A percentile compares a stretch with the other conserved stretches of the same genome.
phyloP scores from a whole-genome alignment of 2,329 filamentous ascomycete genomes.

The Westerdykella sp. region DNA sequence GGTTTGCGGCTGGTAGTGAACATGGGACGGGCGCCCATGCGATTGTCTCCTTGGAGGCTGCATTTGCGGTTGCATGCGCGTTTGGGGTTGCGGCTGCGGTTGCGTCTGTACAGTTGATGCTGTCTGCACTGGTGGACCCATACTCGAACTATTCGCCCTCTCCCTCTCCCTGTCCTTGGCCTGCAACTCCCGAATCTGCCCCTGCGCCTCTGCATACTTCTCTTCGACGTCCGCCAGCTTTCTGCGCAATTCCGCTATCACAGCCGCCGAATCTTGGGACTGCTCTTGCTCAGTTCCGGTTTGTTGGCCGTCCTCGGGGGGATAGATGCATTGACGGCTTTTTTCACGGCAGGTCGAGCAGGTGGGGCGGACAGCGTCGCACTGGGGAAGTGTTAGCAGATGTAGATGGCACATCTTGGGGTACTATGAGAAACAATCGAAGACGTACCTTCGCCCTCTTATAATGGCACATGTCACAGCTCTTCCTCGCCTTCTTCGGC shows the following conservation, averaged over 20 bases:
- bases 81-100: slow-evolving; percentile 7
- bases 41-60: slow-evolving; percentile 1
- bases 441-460: slow-evolving; percentile 34
- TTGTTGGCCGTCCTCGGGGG: slow-evolving; percentile 14
- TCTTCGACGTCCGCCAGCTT: slow-evolving; percentile 32
- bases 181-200: slow-evolving; percentile 30
- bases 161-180: slow-evolving; percentile 16
- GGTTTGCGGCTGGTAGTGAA: slow-evolving; percentile 3
- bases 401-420: background rate
- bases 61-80: slow-evolving; percentile 10
- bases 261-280: background rate
- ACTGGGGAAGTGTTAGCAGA: slow-evolving; percentile 18
- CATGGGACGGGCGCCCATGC: too few species aligned
- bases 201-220: slow-evolving; percentile 34
- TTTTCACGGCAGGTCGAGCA: slow-evolving; percentile 33
- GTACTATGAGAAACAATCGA: background rate
- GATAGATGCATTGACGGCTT: slow-evolving; percentile 31
- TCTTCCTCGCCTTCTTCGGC: slow-evolving; percentile 24
- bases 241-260: slow-evolving; percentile 4
- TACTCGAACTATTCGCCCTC: slow-evolving; percentile 3
- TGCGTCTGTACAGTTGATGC: slow-evolving; percentile 5
- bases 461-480: slow-evolving; percentile 32
- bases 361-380: slow-evolving; percentile 29
- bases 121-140: slow-evolving; percentile 15
- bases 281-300: slow-evolving; percentile 5